phyloP scores from a whole-genome alignment of 2,329 filamentous ascomycete species.

The Teratosphaeria zuluensis region DNA sequence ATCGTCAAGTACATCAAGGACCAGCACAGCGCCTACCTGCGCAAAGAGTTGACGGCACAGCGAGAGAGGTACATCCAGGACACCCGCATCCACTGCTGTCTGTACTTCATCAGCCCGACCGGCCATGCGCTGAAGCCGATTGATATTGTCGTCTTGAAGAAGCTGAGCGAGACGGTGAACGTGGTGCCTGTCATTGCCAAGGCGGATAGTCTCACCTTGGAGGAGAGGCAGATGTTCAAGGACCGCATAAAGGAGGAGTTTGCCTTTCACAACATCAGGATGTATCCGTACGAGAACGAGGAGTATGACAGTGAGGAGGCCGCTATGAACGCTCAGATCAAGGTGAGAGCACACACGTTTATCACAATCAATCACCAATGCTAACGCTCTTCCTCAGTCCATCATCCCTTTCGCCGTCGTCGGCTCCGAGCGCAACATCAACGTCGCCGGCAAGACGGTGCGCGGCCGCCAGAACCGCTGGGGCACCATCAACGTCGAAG shows the following conservation, averaged over 20 bases:
- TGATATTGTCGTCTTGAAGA: slow-evolving; percentile 98
- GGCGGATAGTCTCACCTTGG: slow-evolving; percentile 87
- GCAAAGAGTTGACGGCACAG: slow-evolving; percentile 98
- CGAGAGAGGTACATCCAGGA: slow-evolving; percentile 99
- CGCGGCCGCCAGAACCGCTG: slow-evolving; percentile 91
- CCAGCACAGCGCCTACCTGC: slow-evolving; percentile 96
- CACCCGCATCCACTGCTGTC: slow-evolving; percentile 96
- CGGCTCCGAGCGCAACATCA: slow-evolving; percentile 95
- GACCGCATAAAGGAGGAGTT: slow-evolving; percentile 99
- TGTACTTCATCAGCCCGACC: slow-evolving; percentile 99
- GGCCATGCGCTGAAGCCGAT: slow-evolving; percentile 98
- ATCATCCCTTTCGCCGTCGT: slow-evolving; percentile 97
- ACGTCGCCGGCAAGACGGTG: slow-evolving; percentile 94
- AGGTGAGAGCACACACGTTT: slow-evolving; percentile 49
- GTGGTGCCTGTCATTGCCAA: slow-evolving; percentile 98
- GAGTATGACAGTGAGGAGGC: slow-evolving; percentile 97
- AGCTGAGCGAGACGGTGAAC: slow-evolving; percentile 97
- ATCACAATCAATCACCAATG: not conserved
- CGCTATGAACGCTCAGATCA: slow-evolving; percentile 87
- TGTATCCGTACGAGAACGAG: slow-evolving; percentile 99
- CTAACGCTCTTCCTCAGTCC: slow-evolving; percentile 45
- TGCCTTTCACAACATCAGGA: slow-evolving; percentile 98
- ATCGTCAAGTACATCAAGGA: slow-evolving; percentile 99
- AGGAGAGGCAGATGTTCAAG: slow-evolving; percentile 95
- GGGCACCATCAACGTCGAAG: slow-evolving; percentile 99